Evolutionary conservation across 1,284 basidiomycete species (phyloP).

Genomic region (Fereydounia khargensis): DNA sequence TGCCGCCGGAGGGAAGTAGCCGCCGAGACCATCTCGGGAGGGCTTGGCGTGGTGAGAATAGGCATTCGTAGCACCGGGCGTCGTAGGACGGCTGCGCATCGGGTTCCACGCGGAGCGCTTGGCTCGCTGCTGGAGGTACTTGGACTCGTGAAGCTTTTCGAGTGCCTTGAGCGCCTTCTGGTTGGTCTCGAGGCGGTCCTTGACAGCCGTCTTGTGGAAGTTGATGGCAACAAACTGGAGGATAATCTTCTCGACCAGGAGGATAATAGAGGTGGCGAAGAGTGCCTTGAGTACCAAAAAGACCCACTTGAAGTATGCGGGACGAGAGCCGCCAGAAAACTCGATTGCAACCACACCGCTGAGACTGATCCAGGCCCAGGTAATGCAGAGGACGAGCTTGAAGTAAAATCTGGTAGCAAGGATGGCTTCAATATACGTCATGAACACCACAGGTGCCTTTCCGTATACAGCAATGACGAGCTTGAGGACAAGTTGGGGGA

Average conservation of each 20-base stretch:
- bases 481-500: constrained; percentile 35
- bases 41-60: constrained; percentile 26
- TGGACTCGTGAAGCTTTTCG: constrained; percentile 49
- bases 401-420: constrained; percentile 43
- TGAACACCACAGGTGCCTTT: constrained; percentile 43
- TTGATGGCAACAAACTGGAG: constrained; percentile 49
- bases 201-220: constrained; percentile 53
- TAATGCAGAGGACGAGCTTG: constrained; percentile 49
- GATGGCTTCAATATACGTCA: constrained; percentile 43
- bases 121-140: constrained; percentile 35
- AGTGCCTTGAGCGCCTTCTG: constrained; percentile 45
- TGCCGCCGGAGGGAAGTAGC: constrained; percentile 31
- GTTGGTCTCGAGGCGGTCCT: constrained; percentile 49
- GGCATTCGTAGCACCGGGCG: constrained; percentile 36
- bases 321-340: constrained; percentile 18
- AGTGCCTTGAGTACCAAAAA: constrained; percentile 36
- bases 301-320: constrained; percentile 38
- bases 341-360: constrained; percentile 41
- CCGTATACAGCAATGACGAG: constrained; percentile 47
- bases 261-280: constrained; percentile 46
- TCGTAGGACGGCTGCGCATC: constrained; percentile 30
- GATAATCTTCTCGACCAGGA: constrained; percentile 44
- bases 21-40: constrained; percentile 35
- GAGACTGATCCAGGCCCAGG: constrained; percentile 55
- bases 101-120: constrained; percentile 18